Evolutionary conservation across 169 alveolate species (phyloP), one percentile per base, ranked within the genome.

Genomic region (Theileria luwenshuni): DNA sequence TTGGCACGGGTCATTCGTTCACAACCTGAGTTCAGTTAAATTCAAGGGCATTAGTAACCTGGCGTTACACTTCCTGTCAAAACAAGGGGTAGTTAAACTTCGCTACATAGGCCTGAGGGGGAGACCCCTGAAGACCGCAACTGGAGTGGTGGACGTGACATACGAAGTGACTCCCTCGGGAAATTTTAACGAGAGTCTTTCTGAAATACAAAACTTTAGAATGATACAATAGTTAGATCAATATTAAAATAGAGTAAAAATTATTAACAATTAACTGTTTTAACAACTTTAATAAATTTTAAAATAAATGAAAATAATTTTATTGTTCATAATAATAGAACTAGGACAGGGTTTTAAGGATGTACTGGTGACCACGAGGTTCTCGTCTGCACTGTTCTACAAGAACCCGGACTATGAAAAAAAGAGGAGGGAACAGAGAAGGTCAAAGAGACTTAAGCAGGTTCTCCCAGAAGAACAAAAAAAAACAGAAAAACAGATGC

Each of bases 31-130:
- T 27, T 23, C 68, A 7, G n/a, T 45, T 12, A 74, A 81, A 80
- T 81, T 81, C 25, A 81, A 30, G 48, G 76, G 74, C 69, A 64
- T 74, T 3, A 13, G 28, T 3, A 59, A 74, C 30, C 59, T 81
- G 74, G 81, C 89, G 15, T n/a, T 81, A 0, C 30, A 73, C 64
- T 62, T 81, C 23, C 21, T 54, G 0, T 72, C 83, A 8, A 38
- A 43, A 8, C 67, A 49, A 5, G 43, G 38, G 19, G 59, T 19
- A 7, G 76, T 81, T 0, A 41, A 63, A 45, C 17, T 81, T 15
- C 72, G 83, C 21, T 81, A 81, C 80, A 81, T 81, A 6, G 89
- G 89, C 17, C 65, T 81, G 3, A 61, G 89, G 25, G 89, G 89
- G 15, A 72, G 48, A 47, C 49, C 74, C 1, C 68, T 62, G 12